Evolutionary conservation across 2,329 filamentous ascomycete species (phyloP).

Genomic region (Claviceps monticola): DNA sequence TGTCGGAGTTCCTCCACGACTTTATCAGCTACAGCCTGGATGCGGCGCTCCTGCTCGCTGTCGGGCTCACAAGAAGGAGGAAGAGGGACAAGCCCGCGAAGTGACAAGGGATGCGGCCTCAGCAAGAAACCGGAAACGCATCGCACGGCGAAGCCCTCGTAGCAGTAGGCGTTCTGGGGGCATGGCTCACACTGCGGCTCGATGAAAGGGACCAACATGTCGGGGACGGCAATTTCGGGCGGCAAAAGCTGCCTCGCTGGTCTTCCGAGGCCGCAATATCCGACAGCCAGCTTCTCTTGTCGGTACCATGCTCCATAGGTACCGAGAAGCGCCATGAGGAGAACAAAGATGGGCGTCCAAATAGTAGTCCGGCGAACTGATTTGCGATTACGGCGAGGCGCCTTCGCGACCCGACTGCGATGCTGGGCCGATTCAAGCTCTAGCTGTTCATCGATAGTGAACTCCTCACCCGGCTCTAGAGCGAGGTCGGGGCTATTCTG

Average conservation of each 20-base stretch:
- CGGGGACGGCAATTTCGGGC: conserved; percentile 44
- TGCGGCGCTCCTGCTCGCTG: conserved; percentile 75
- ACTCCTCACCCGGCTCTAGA: conserved; percentile 72
- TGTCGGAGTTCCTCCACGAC: conserved; percentile 78
- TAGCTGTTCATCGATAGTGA: conserved; percentile 79
- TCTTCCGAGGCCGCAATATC: conserved; percentile 79
- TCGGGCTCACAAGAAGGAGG: conserved; percentile 91
- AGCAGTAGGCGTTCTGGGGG: conserved; percentile 82
- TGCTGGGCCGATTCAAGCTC: conserved; percentile 58
- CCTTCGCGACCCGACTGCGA: conserved; percentile 33
- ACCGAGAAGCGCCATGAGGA: conserved; percentile 55
- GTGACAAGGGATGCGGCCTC: conserved; percentile 67
- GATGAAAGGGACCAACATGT: conserved; percentile 54
- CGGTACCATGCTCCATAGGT: conserved; percentile 74
- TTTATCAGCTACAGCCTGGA: conserved; percentile 77
- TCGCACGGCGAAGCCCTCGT: conserved; percentile 56
- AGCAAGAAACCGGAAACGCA: conserved; percentile 84
- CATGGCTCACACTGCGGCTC: conserved; percentile 81
- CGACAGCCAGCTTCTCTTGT: conserved; percentile 90
- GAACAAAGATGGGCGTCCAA: conserved; percentile 53
- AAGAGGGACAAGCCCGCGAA: conserved; percentile 69
- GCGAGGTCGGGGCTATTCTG: conserved; percentile 20
- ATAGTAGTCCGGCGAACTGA: conserved; percentile 30
- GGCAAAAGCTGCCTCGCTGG: conserved; percentile 39
- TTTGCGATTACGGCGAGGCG: conserved; percentile 28